These are phyloP conservation scores for Zostera marina DNA, from an alignment of 116 monocot genomes.

Conservation along the genomic window DNA sequence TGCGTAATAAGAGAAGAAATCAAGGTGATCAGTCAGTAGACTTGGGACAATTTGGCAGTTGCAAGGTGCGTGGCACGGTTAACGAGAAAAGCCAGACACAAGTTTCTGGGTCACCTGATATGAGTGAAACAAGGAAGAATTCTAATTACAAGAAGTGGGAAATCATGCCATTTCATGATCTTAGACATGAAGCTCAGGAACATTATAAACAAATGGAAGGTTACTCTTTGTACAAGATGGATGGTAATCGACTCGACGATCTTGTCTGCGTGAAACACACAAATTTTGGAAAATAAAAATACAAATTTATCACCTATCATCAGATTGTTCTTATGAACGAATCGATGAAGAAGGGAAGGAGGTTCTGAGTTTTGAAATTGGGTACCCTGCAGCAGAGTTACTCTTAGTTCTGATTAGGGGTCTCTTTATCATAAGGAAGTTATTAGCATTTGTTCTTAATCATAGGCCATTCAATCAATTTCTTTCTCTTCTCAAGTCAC, in stretches of 20 bases:
- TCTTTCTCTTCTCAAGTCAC: no score
- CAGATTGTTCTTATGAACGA: no score
- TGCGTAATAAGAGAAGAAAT: constrained; percentile 39
- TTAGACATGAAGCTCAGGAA: constrained; percentile 66
- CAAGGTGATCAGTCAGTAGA: constrained; percentile 15
- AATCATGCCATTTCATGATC: constrained; percentile 34
- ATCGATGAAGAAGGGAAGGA: no score
- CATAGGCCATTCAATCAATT: no score
- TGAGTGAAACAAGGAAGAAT: constrained; percentile 41
- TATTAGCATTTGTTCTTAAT: no score
- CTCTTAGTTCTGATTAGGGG: no score
- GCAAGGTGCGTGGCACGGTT: constrained; percentile 74
- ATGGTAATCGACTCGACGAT: constrained; percentile 90
- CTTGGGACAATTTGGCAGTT: constrained; percentile 46
- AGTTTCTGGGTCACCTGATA: constrained; percentile 62
- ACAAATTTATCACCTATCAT: no score
- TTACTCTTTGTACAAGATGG: constrained; percentile 87
- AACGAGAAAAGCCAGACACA: constrained; percentile 11
- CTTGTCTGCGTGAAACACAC: constrained; percentile 72
- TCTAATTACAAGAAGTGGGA: constrained; percentile 90
- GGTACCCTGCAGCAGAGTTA: no score
- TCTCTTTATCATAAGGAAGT: no score
- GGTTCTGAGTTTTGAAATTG: no score
- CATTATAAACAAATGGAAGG: constrained; percentile 47
- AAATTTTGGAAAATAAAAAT: not conserved